Base-by-base conservation (phyloP, 805 yeast genomes). In the Myxozyma monticola region DNA sequence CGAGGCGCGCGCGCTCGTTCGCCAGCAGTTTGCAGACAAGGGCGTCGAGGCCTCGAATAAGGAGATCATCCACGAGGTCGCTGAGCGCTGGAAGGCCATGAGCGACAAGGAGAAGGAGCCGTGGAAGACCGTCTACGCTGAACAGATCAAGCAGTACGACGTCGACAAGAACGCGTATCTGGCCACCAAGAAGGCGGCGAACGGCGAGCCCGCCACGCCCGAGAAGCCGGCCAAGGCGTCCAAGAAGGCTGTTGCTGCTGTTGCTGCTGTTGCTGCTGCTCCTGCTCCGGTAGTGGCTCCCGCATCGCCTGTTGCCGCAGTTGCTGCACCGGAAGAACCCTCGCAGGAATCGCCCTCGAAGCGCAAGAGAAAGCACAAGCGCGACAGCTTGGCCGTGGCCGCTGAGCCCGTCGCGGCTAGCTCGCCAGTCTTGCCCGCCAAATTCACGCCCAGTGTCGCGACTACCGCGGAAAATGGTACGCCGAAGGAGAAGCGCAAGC, bases 61-160 rank as follows among this genome's bases (percentile, higher is more conserved):
- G 31, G 96, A 88, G 62, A 77, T 89, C 68, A 85, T 93, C 34
- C 83, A 80, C 62, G 83, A 82, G 61, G 84, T 89, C 59, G 81
- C 93, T 40, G 81, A 78, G 62, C 78, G 81, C 62, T 91, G 97
- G 97, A 79, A 80, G 60, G 78, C 73, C 33, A 71, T 90, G 65
- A 66, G 83, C 42, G 85, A 79, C n/a, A 76, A 71, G 17, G 91
- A 84, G 64, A 86, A 85, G 68, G 79, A 75, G 42, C 76, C 77
- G 60, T 86, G 93, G 84, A 84, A 85, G 66, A 79, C 42, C n/a
- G 76, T 50, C 35, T 76, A 77, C 64, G 65, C 65, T 44, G 69
- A 69, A 43, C 76, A 77, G 52, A 62, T 76, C 49, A 71, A 65
- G 41, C 65, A 61, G 37, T 80, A 79, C 64, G 77, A 76, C 51